Conservation (phyloP, 1,139 yeast genomes). For the Debaryomycetaceae sp. region DNA sequence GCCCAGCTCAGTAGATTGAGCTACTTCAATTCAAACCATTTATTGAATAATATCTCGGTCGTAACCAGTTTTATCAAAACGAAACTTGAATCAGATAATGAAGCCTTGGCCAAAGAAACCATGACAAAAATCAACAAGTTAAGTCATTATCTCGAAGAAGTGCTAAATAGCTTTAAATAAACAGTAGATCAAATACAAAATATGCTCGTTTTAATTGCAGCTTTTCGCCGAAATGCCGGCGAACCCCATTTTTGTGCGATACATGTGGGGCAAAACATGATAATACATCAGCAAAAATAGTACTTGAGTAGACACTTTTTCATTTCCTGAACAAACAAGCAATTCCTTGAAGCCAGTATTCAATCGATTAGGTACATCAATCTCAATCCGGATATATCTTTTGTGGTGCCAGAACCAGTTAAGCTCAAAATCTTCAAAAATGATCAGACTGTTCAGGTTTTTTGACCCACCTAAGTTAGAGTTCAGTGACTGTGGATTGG, state of each 20-base stretch:
- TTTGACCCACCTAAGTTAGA: background rate
- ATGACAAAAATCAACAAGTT: constrained; percentile 16
- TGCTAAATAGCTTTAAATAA: constrained; percentile 8
- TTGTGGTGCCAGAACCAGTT: too few relatives aligned
- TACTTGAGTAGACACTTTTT: too few relatives aligned
- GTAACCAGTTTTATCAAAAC: constrained; percentile 17
- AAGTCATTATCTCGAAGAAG: constrained; percentile 17
- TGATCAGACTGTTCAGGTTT: background rate
- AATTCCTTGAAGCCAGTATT: too few relatives aligned
- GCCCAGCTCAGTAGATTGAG: background rate
- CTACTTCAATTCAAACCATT: constrained; percentile 10
- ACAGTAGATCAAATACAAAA: background rate
- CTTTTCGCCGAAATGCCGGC: constrained; percentile 8
- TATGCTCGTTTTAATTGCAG: background rate
- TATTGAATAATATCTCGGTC: constrained; percentile 13
- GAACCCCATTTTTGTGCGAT: background rate
- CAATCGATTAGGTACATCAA: too few relatives aligned
- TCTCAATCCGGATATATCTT: too few relatives aligned
- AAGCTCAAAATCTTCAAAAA: too few relatives aligned
- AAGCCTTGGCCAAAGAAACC: constrained; percentile 12
- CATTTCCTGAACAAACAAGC: too few relatives aligned
- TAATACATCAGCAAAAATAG: too few relatives aligned
- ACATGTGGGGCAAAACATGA: background rate
- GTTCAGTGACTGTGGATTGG: background rate
- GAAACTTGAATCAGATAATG: constrained; percentile 13